phyloP scores from a whole-genome alignment of 179 eudicot genomes.

The Nepenthes alata region DNA sequence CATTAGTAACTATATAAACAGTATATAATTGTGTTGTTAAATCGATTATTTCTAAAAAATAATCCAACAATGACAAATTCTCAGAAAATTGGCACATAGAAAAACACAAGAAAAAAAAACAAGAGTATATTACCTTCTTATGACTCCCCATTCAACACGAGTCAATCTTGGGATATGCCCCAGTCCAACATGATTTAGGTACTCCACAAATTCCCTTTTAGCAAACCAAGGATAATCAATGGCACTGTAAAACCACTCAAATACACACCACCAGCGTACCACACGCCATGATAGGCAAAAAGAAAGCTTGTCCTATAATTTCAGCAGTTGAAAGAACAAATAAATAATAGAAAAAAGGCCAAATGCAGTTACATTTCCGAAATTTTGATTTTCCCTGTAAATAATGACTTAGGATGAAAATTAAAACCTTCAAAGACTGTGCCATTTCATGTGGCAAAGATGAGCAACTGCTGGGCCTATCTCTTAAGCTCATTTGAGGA shows the following conservation, averaged over 20 bases:
- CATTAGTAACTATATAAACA: too few relatives aligned
- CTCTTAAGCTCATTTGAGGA: conserved; percentile 12
- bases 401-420: background rate
- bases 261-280: conserved; percentile 60
- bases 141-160: conserved; percentile 74
- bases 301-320: conserved; percentile 48
- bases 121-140: conserved; percentile 40
- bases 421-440: conserved; percentile 33
- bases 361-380: background rate
- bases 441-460: conserved; percentile 17
- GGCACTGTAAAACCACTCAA: conserved; percentile 69
- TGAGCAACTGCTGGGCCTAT: conserved; percentile 8
- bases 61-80: background rate
- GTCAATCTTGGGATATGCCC: conserved; percentile 65
- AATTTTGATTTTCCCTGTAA: too few relatives aligned
- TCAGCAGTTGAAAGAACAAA: conserved; percentile 5
- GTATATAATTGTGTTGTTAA: too few relatives aligned
- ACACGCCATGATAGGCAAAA: conserved; percentile 40
- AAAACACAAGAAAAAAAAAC: background rate
- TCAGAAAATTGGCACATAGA: background rate
- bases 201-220: conserved; percentile 61
- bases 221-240: conserved; percentile 74
- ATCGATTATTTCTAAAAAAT: too few relatives aligned
- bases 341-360: background rate
- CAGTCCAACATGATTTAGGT: conserved; percentile 57